Conservation (phyloP, 108 stramenopile species). For the Conticribra guillardii region DNA sequence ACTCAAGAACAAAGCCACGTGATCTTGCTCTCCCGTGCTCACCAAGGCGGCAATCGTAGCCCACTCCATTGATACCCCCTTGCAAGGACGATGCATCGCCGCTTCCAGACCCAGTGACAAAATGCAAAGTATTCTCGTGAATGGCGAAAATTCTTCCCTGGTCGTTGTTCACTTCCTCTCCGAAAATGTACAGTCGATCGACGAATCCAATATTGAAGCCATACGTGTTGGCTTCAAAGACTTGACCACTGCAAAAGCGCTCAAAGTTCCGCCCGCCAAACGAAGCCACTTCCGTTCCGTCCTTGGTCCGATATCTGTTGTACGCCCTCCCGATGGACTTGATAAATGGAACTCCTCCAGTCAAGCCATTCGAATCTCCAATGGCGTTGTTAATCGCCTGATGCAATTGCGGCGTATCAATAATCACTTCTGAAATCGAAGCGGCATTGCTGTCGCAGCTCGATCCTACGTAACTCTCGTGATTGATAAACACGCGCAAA, state of each 20-base stretch:
- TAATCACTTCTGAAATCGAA: constrained; percentile 20
- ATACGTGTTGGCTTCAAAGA: constrained; percentile 12
- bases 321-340: background rate
- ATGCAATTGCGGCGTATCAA: constrained; percentile 19
- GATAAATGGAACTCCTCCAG: background rate
- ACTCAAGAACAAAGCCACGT: constrained; percentile 19
- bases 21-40: constrained; percentile 26
- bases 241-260: constrained; percentile 27
- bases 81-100: constrained; percentile 4
- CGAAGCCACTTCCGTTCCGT: background rate
- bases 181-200: constrained; percentile 14
- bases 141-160: constrained; percentile 24
- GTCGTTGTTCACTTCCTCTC: constrained; percentile 10
- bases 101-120: constrained; percentile 4
- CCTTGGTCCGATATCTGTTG: background rate
- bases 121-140: constrained; percentile 5
- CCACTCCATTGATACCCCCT: constrained; percentile 22
- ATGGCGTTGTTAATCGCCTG: constrained; percentile 1
- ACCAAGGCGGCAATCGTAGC: constrained; percentile 25
- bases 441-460: background rate
- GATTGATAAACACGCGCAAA: constrained; percentile 20
- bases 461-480: constrained; percentile 1
- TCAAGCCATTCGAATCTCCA: background rate
- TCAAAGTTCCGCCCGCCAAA: constrained; percentile 11
- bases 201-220: constrained; percentile 23